Percentiles rank a stretch among this genome's conserved stretches.
phyloP scores from a whole-genome alignment of 2,329 filamentous ascomycete species.

The Hypoxylon sp. region DNA sequence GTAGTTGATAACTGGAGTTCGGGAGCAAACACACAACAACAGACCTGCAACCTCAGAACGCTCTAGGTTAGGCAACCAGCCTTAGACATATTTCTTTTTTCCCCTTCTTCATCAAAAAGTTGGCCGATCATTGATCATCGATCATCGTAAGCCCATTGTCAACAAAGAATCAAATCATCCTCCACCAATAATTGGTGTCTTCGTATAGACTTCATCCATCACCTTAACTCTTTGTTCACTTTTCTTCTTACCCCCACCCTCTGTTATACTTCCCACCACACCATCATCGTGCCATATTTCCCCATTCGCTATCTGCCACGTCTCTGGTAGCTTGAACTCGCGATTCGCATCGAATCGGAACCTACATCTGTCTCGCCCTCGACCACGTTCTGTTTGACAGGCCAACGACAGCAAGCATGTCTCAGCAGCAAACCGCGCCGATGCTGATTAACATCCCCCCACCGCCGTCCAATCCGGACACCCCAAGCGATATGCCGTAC shows the following conservation, averaged over 20 bases:
- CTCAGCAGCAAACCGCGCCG: slow-evolving; percentile 59
- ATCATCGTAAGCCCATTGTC: neutral
- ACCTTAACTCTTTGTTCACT: neutral
- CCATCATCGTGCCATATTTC: slow-evolving; percentile 13
- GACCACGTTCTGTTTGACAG: slow-evolving; percentile 20
- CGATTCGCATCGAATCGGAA: slow-evolving; percentile 17
- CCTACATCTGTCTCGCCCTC: slow-evolving; percentile 1
- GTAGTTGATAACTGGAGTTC: neutral
- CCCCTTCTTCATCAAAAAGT: slow-evolving; percentile 5
- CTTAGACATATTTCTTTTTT: neutral
- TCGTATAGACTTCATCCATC: neutral
- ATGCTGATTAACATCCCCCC: slow-evolving; percentile 88
- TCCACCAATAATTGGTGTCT: slow-evolving; percentile 19
- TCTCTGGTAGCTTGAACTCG: slow-evolving; percentile 12
- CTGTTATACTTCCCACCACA: slow-evolving; percentile 7
- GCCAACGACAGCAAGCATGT: slow-evolving; percentile 50
- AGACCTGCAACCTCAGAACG: neutral
- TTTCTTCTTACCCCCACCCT: neutral
- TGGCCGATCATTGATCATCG: neutral
- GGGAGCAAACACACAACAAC: neutral
- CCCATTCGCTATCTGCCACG: slow-evolving; percentile 15
- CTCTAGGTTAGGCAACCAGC: neutral
- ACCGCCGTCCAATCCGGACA: slow-evolving; percentile 83
- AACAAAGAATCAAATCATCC: slow-evolving; percentile 25
- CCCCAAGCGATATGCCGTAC: slow-evolving; percentile 90